Percentiles rank a stretch among this genome's conserved stretches.
These are phyloP conservation scores for Odontarrhena argentea DNA, from an alignment of 345 rosid species.

Conservation along the genomic window DNA sequence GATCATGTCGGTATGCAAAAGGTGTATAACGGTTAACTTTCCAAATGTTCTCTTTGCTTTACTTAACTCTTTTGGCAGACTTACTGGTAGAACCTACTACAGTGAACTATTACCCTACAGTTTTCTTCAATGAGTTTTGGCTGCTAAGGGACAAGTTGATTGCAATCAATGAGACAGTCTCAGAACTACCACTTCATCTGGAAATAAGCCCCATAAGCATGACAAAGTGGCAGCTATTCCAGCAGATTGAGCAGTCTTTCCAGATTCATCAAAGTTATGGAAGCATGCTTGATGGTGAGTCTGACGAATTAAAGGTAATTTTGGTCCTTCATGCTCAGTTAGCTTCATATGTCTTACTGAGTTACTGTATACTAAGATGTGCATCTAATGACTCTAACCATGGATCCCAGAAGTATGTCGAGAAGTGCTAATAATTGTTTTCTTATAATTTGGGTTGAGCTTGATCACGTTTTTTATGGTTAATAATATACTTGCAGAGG, in stretches of 20 bases:
- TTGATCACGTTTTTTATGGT: not conserved
- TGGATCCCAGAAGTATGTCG: not conserved
- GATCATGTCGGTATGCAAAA: no score
- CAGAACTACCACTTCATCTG: slow-evolving; percentile 74
- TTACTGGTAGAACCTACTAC: slow-evolving; percentile 67
- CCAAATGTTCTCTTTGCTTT: slow-evolving; percentile 31
- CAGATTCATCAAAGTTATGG: slow-evolving; percentile 96
- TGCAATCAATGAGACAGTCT: slow-evolving; percentile 70
- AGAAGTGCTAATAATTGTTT: not conserved
- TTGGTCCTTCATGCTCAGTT: not conserved
- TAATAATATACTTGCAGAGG: slow-evolving; percentile 56
- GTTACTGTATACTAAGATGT: not conserved
- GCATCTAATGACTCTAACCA: slow-evolving; percentile 1
- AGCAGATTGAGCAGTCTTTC: slow-evolving; percentile 97
- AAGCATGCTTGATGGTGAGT: slow-evolving; percentile 98
- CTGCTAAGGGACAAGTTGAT: slow-evolving; percentile 84
- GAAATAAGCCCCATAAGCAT: slow-evolving; percentile 92
- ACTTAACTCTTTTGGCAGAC: slow-evolving; percentile 66
- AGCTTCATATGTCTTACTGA: slow-evolving; percentile 8
- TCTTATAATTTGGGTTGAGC: not conserved
- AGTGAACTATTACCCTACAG: slow-evolving; percentile 75
- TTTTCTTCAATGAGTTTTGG: slow-evolving; percentile 97
- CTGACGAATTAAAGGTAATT: slow-evolving; percentile 89
- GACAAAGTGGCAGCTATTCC: slow-evolving; percentile 96
- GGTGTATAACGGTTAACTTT: not conserved